A percentile compares a stretch with the other conserved stretches of the same genome.
Evolutionary conservation across 2,329 filamentous ascomycete genomes (phyloP).

Genomic region (Penicillium sp.): DNA sequence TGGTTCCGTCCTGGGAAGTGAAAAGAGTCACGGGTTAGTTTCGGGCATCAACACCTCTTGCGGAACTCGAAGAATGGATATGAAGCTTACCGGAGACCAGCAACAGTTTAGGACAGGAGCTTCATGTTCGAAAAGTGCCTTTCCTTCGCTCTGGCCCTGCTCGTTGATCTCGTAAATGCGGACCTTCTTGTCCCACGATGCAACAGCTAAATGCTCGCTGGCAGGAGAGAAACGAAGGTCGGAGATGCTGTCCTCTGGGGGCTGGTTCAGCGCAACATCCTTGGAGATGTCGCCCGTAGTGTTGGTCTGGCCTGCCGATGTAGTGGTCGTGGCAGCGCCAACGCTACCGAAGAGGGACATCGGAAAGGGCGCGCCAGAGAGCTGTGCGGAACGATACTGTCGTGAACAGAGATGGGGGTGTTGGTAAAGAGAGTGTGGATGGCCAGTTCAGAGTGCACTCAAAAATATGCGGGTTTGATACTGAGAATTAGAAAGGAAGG

Average conservation of each 20-base stretch:
- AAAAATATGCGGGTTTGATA: neutral
- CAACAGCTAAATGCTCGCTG: conserved; percentile 79
- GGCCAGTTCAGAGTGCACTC: neutral
- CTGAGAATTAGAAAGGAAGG: neutral
- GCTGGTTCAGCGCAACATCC: conserved; percentile 76
- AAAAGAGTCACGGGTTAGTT: conserved; percentile 14
- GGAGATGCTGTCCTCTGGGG: conserved; percentile 86
- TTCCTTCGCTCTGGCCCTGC: conserved; percentile 78
- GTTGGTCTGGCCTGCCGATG: conserved; percentile 58
- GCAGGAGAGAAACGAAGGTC: conserved; percentile 79
- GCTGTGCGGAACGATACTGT: neutral
- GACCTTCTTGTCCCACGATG: conserved; percentile 98
- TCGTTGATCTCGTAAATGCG: conserved; percentile 89
- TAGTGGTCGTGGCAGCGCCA: conserved; percentile 46
- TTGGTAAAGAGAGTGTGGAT: neutral
- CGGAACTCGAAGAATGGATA: conserved; percentile 3
- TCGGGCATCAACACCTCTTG: neutral
- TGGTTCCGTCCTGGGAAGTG: conserved; percentile 74
- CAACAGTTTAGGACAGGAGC: conserved; percentile 80
- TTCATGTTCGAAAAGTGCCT: conserved; percentile 82
- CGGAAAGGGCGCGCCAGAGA: conserved; percentile 22
- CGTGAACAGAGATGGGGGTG: neutral
- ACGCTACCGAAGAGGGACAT: conserved; percentile 56
- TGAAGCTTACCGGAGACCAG: conserved; percentile 75
- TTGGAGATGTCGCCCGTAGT: conserved; percentile 89